Evolutionary conservation across 192 early-diverging fungal genomes (phyloP), one percentile per base, ranked within the genome.

Genomic region (Coemansia sp.): DNA sequence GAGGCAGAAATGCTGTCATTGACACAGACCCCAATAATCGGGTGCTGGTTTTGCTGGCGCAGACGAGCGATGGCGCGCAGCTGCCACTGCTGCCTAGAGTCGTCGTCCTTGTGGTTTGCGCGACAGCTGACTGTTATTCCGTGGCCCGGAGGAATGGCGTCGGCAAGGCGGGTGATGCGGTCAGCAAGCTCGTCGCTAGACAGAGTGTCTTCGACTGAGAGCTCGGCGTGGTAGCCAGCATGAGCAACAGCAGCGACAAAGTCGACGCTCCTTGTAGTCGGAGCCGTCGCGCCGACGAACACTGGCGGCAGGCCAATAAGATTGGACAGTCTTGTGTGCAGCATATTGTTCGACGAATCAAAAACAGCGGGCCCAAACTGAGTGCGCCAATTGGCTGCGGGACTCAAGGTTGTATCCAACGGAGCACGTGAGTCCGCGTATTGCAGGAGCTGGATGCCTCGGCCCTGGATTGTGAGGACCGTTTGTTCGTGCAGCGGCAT

Each of bases 151-250:
- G 84, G 87, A 63, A 91, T 85, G 9, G 84, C 63, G 1, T 79
- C 79, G 79, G 92, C 91, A 63, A 95, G 89, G 36, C 90, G 81
- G 52, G 87, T 70, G 38, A 95, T 85, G 61, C 87, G 86, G 53
- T 71, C 66, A 41, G 88, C 86, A n/a, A 98, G 82, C 50, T 87
- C 81, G 5, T 81, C 65, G 67, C 89, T 88, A 43, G 87, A 90
- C 82, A 87, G 85, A 56, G 92, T 88, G 54, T 92, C 89, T 57
- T 89, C 90, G 40, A 93, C 91, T 53, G 91, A 90, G 52, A 98
- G 84, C 71, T 98, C 95, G n/a, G 94, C 84, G 63, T 92, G 90
- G 70, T 91, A 98, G 7, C 95, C 95, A 29, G 95, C 92, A 25
- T 89, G 91, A 75, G 91, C 89, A 34, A 89, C 86, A 33, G 95